Evolutionary conservation across 345 rosid species (phyloP).

Genomic region (Hypericum perforatum): DNA sequence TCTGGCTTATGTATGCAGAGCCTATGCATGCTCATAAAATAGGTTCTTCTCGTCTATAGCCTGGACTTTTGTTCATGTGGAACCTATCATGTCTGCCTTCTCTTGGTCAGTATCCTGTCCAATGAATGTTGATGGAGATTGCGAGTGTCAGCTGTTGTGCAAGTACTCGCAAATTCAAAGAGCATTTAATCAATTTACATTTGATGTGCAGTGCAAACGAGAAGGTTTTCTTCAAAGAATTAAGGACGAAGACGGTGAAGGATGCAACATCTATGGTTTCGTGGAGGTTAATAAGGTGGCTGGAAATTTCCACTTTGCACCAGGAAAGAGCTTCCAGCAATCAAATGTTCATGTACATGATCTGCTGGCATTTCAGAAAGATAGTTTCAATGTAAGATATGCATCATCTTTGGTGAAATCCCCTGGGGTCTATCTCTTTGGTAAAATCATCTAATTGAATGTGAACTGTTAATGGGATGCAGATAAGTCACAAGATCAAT

Average conservation of each 20-base stretch:
- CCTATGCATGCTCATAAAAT: background rate
- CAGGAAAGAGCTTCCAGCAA: constrained; percentile 97
- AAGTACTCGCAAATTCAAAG: too few relatives aligned
- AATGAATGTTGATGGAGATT: too few relatives aligned
- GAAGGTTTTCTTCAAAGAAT: constrained; percentile 83
- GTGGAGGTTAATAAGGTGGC: constrained; percentile 94
- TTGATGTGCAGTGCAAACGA: constrained; percentile 65
- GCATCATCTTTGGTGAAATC: background rate
- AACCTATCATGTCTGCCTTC: background rate
- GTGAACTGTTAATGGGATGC: constrained; percentile 12
- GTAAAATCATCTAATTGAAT: background rate
- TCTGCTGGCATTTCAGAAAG: constrained; percentile 73
- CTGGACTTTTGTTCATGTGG: background rate
- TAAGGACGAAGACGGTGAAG: constrained; percentile 95
- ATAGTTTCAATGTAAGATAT: constrained; percentile 67
- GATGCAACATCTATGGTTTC: constrained; percentile 86
- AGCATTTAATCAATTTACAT: background rate
- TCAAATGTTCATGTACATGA: constrained; percentile 79
- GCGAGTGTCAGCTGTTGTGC: too few relatives aligned
- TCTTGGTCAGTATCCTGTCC: background rate
- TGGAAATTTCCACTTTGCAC: constrained; percentile 95
- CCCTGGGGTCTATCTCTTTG: background rate
- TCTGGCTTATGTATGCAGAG: background rate
- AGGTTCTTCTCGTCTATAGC: background rate
- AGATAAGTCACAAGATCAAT: constrained; percentile 89